Base-by-base conservation (phyloP, 192 early-diverging fungal genomes). In the Allomyces arbusculus region DNA sequence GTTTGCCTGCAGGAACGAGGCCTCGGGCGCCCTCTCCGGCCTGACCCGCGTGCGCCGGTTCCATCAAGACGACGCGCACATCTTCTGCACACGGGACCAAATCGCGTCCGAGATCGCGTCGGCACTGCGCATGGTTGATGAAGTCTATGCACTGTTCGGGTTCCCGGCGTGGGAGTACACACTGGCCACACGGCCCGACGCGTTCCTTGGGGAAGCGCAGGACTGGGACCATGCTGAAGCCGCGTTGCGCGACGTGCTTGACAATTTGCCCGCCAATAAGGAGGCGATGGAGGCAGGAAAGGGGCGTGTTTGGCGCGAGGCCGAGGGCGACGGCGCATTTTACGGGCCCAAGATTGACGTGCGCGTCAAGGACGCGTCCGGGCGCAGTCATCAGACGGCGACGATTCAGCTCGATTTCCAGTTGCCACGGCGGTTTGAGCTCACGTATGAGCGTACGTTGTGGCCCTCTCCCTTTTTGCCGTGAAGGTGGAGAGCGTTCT, bases 11-110 rank as follows among this genome's bases (percentile, higher is more conserved):
- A 58, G 50, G 70, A 90, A 90, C 68, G 89, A 91, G 69, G 87
- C 88, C 40, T 93, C 92, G 19, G 95, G 95, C 20, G 95, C 95
- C 10, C 76, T 99, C 26, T 80, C 85, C 40, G 95, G 95, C 22
- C 81, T 97, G 67, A 99, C 95, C 20, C 91, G 95, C 71, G 94
- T 97, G 44, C 87, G 95, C 69, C 83, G 95, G 65, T 99, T 99
- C 88, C 92, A 95, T 74, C 95, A 99, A 74, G 95, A 99, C 71
- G 95, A 99, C 81, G 94, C 95, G 43, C 95, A 99, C 70, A 94
- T 97, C 64, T 97, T 97, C 74, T 97, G 94, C 69, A 78, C 82
- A 4, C 80, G 81, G 44, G 78, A 80, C 4, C 92, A 97, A 71
- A 86, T 94, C 63, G 73, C 74, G 23, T 65, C 74, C 25, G 94